A percentile compares a stretch with the other conserved stretches of the same genome.
These are phyloP conservation scores for Pterocarpus santalinus DNA, from an alignment of 306 rosid species.

Conservation along the genomic window DNA sequence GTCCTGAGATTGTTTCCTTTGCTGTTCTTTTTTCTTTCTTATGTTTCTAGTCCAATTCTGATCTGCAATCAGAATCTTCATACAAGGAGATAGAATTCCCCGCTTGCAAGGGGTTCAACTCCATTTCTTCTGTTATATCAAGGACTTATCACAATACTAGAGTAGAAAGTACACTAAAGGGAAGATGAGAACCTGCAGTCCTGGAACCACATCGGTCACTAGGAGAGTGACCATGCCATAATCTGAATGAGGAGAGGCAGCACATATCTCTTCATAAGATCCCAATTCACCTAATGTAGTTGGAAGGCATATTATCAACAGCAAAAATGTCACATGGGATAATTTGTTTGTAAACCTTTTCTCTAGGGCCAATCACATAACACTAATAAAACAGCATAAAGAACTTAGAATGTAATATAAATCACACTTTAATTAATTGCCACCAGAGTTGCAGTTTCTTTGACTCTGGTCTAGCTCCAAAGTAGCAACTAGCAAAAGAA, in stretches of 20 bases:
- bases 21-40: background rate
- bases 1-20: constrained; percentile 11
- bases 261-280: constrained; percentile 60
- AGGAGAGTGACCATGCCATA: constrained; percentile 89
- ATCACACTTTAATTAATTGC: background rate
- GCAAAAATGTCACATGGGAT: background rate
- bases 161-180: constrained; percentile 34
- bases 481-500: constrained; percentile 3
- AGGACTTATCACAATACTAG: background rate
- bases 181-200: constrained; percentile 77
- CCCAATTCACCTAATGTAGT: constrained; percentile 66
- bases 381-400: constrained; percentile 23
- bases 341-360: constrained; percentile 17
- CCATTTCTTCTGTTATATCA: constrained; percentile 21
- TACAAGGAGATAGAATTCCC: constrained; percentile 7
- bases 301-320: constrained; percentile 27
- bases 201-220: constrained; percentile 71
- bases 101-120: constrained; percentile 22
- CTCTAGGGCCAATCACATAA: background rate
- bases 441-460: constrained; percentile 22
- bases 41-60: background rate
- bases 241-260: constrained; percentile 94
- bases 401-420: background rate
- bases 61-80: background rate
- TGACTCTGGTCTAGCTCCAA: constrained; percentile 18